Base-by-base conservation (phyloP, 73 alveolate genomes). In the Paramecium biaurelia region DNA sequence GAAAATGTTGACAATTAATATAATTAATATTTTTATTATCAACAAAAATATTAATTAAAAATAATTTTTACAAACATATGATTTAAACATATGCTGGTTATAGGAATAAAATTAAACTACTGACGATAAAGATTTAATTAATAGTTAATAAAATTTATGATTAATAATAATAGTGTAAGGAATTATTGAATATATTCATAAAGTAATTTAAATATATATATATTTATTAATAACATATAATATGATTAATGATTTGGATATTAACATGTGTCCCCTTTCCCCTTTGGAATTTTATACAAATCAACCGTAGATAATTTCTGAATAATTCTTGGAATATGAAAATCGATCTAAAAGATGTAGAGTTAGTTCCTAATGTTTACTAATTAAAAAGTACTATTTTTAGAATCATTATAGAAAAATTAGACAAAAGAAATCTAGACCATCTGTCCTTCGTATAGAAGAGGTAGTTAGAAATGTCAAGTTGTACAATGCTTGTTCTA, bases 331-430 rank as follows among this genome's bases (percentile, higher is more conserved):
- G 3, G 84, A 63, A 9, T 63, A 63, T 12, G 84, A 63, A n/a
- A 63, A 63, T 26, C 24, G 24, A 0, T 63, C 45, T 26, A 63
- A 63, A 26, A 63, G 26, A 26, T 32, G 45, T 32, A 63, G 84
- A 63, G 45, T 63, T 63, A 63, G 84, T 63, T 63, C 84, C 24
- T 63, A 63, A 32, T 63, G 84, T 63, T 32, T 63, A 26, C 84
- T 30, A 23, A 12, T 63, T 12, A 63, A 63, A 63, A 63, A 63
- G 84, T 63, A 63, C 84, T 63, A 63, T 63, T 63, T 63, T 30
- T 63, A 63, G 84, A 63, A 59, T 63, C 45, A 63, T 63, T 11
- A 23, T 63, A 63, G 84, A 26, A 63, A 63, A 23, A 63, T 63
- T 32, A 5, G 45, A 9, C 84, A 32, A 7, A 63, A 24, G 26